Conservation (phyloP, 805 yeast species). For the Pichia pseudocactophila region DNA sequence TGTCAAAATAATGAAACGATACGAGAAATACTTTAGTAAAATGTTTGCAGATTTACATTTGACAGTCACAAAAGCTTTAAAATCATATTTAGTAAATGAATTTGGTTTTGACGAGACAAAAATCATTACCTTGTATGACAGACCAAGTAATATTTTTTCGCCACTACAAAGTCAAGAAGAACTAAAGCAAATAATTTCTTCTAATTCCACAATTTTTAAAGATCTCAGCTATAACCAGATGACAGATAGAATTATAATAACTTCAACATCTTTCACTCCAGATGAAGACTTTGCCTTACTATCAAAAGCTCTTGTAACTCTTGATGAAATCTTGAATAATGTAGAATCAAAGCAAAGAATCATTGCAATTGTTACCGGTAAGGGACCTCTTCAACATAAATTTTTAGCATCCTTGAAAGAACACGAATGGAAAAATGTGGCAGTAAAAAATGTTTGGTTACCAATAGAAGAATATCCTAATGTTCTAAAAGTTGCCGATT, state of each 20-base stretch:
- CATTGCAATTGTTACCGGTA: conserved; percentile 84
- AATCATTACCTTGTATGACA: conserved; percentile 67
- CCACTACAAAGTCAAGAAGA: conserved; percentile 35
- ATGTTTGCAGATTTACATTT: conserved; percentile 60
- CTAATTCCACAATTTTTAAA: conserved; percentile 28
- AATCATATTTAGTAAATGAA: conserved; percentile 42
- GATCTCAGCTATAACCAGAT: conserved; percentile 15
- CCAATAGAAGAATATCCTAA: conserved; percentile 69
- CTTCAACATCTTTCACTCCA: conserved; percentile 91
- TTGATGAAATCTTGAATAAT: conserved; percentile 34
- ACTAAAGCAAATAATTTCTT: conserved; percentile 26
- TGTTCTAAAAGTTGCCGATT: conserved; percentile 66
- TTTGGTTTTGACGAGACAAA: conserved; percentile 44
- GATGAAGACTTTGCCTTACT: conserved; percentile 81
- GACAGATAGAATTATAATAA: conserved; percentile 57
- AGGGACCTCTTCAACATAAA: conserved; percentile 68
- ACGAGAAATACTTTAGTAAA: conserved; percentile 56
- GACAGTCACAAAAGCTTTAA: conserved; percentile 76
- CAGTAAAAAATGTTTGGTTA: conserved; percentile 68
- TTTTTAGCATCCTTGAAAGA: conserved; percentile 25
- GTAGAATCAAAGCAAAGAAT: conserved; percentile 36
- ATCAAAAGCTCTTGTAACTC: conserved; percentile 54
- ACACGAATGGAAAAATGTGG: conserved; percentile 37
- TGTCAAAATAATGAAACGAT: conserved; percentile 47
- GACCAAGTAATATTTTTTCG: conserved; percentile 64